A percentile compares a stretch with the other conserved stretches of the same genome.
Conservation (phyloP, 1,139 yeast genomes). For the Pichia sp. region DNA sequence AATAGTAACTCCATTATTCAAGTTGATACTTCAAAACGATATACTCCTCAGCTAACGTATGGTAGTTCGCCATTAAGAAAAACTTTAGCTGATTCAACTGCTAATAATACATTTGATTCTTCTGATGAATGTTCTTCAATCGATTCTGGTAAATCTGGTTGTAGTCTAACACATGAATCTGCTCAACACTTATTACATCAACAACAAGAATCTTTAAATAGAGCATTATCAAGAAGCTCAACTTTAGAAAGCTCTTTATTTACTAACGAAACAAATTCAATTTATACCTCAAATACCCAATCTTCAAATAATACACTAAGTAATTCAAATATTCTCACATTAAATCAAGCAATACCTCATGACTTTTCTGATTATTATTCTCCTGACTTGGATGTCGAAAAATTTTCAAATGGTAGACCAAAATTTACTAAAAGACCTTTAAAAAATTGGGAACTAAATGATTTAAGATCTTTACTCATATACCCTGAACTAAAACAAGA, state of each 20-base stretch:
- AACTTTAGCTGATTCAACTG: constrained; percentile 12
- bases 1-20: constrained; percentile 12
- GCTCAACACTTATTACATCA: constrained; percentile 15
- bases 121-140: constrained; percentile 22
- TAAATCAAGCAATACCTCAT: constrained; percentile 41
- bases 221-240: constrained; percentile 11
- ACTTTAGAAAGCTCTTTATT: constrained; percentile 18
- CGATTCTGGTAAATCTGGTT: constrained; percentile 21
- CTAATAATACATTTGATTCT: constrained; percentile 9
- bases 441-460: constrained; percentile 61
- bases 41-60: constrained; percentile 11
- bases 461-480: constrained; percentile 54
- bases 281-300: constrained; percentile 19
- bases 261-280: constrained; percentile 16
- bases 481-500: constrained; percentile 43
- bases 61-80: constrained; percentile 20
- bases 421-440: constrained; percentile 52
- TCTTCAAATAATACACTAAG: constrained; percentile 2
- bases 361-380: constrained; percentile 50
- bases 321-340: constrained; percentile 19
- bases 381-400: constrained; percentile 45
- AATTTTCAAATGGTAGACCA: constrained; percentile 52
- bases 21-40: neutral
- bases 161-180: constrained; percentile 16
- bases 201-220: constrained; percentile 15